Percentiles rank a stretch among this genome's conserved stretches.
These are phyloP conservation scores for Coemansia sp. DNA, from an alignment of 192 early-diverging fungal species.

Conservation along the genomic window DNA sequence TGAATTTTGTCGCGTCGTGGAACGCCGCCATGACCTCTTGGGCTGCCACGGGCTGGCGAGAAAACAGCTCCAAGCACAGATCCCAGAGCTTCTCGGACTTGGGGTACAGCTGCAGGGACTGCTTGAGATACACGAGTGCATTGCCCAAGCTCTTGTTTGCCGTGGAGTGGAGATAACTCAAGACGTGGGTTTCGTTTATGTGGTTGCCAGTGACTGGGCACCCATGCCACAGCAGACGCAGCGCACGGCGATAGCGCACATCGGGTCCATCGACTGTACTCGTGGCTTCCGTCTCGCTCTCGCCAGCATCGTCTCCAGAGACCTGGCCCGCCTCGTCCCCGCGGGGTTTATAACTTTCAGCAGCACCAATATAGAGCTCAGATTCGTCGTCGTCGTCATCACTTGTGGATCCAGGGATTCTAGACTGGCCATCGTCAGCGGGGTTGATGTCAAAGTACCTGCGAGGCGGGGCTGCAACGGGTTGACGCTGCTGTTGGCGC, in stretches of 20 bases:
- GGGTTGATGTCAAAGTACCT: slow-evolving; percentile 22
- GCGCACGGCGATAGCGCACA: slow-evolving; percentile 16
- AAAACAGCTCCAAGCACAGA: slow-evolving; percentile 43
- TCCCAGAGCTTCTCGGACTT: slow-evolving; percentile 47
- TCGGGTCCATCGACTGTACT: not conserved
- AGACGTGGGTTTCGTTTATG: slow-evolving; percentile 8
- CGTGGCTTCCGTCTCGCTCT: not conserved
- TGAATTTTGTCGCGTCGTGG: slow-evolving; percentile 38
- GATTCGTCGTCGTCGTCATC: slow-evolving; percentile 6
- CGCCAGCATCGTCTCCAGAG: not conserved
- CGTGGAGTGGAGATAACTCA: not conserved
- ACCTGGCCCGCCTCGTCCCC: slow-evolving; percentile 3
- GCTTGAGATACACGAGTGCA: slow-evolving; percentile 19
- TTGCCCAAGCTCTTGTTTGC: slow-evolving; percentile 24
- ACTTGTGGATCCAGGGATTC: not conserved
- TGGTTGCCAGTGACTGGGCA: not conserved
- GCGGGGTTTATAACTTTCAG: not conserved
- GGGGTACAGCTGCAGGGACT: slow-evolving; percentile 26
- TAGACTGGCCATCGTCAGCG: not conserved
- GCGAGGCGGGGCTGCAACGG: not conserved
- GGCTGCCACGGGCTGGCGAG: slow-evolving; percentile 18
- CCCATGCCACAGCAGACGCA: slow-evolving; percentile 18
- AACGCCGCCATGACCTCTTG: slow-evolving; percentile 35
- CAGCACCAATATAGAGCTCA: not conserved
- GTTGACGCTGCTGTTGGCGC: not conserved